These are phyloP conservation scores for Citrus sinensis DNA, from an alignment of 345 rosid genomes.

Conservation along the genomic window DVS_A1.0 CM039165.1:31244501-31245000, in stretches of 20 bases:
- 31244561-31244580: neutral
- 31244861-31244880: slow-evolving; percentile 4
- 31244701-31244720: slow-evolving; percentile 7
- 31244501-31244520: neutral
- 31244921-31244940: slow-evolving; percentile 85
- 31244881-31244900: slow-evolving; percentile 42
- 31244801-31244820: slow-evolving; percentile 97
- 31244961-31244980: slow-evolving; percentile 89
- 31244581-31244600: slow-evolving; percentile 70
- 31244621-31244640: slow-evolving; percentile 98
- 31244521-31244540: neutral
- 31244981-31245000: slow-evolving; percentile 64
- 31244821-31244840: slow-evolving; percentile 16
- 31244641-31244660: slow-evolving; percentile 96
- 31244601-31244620: slow-evolving; percentile 84
- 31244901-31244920: slow-evolving; percentile 89
- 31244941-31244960: slow-evolving; percentile 94
- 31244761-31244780: slow-evolving; percentile 62
- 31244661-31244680: slow-evolving; percentile 37
- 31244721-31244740: slow-evolving; percentile 2
- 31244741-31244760: slow-evolving; percentile 34
- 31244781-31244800: slow-evolving; percentile 91
- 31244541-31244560: neutral
- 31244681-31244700: slow-evolving; percentile 53
- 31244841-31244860: slow-evolving; percentile 10